Conservation (phyloP, 768 basidiomycete genomes). For the Leccinum broughii region DNA sequence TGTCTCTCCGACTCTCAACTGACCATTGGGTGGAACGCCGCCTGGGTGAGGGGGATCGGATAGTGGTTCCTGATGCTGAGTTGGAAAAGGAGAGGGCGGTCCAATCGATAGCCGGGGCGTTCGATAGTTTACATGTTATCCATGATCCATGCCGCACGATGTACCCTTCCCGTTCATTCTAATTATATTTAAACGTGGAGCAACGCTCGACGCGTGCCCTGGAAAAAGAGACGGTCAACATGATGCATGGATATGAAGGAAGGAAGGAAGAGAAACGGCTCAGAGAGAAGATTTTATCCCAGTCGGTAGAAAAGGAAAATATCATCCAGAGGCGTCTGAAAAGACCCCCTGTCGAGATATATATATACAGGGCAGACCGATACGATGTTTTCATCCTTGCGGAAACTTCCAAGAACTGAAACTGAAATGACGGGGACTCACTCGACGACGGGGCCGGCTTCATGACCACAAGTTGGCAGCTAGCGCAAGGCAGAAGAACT, state of each 20-base stretch:
- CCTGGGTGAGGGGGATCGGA: slow-evolving; percentile 2
- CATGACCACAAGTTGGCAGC: no score
- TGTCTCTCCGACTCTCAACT: slow-evolving; percentile 2
- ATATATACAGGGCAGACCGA: slow-evolving; percentile 11
- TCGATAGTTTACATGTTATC: neutral
- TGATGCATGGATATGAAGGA: neutral
- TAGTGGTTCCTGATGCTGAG: neutral
- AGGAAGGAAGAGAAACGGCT: slow-evolving; percentile 8
- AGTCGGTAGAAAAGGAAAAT: slow-evolving; percentile 13
- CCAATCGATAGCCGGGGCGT: neutral
- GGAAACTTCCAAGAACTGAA: neutral
- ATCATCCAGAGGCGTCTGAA: slow-evolving; percentile 31
- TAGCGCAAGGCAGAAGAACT: neutral
- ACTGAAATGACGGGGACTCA: slow-evolving; percentile 1
- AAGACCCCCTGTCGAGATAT: slow-evolving; percentile 27
- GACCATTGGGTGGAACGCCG: slow-evolving; percentile 5
- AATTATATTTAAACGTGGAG: neutral
- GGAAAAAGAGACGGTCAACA: slow-evolving; percentile 17
- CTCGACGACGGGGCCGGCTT: neutral
- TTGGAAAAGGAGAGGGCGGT: neutral
- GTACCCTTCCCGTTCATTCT: neutral
- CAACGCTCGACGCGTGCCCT: neutral
- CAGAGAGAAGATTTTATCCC: slow-evolving; percentile 38
- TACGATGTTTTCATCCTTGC: slow-evolving; percentile 27
- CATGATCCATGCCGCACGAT: neutral